Percentiles rank a stretch among this genome's conserved stretches.
phyloP scores from a whole-genome alignment of 2,329 filamentous ascomycete genomes.

The Beauveria medogensis region DNA sequence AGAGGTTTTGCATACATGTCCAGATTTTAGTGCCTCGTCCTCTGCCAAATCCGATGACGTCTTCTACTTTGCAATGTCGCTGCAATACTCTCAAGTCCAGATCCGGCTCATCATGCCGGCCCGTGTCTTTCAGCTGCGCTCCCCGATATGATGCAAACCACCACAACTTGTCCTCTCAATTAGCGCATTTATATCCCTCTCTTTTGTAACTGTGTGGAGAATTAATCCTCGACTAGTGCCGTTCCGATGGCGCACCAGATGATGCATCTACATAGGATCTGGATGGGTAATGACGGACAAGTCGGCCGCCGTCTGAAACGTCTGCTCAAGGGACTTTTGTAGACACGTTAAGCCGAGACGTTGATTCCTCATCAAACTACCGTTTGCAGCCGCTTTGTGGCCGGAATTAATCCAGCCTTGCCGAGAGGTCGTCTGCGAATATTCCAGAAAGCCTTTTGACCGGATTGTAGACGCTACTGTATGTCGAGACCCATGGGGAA shows the following conservation, averaged over 20 bases:
- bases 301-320: conserved; percentile 33
- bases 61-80: conserved; percentile 23
- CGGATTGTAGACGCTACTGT: conserved; percentile 38
- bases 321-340: conserved; percentile 30
- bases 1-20: conserved; percentile 30
- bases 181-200: conserved; percentile 32
- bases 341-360: conserved; percentile 39
- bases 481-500: conserved; percentile 40
- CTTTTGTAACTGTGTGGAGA: conserved; percentile 32
- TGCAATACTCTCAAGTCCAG: conserved; percentile 30
- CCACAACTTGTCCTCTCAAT: conserved; percentile 27
- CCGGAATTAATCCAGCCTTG: conserved; percentile 32
- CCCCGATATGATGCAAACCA: conserved; percentile 27
- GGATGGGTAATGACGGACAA: conserved; percentile 35
- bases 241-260: conserved; percentile 40
- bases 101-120: conserved; percentile 21
- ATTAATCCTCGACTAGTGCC: conserved; percentile 38
- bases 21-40: conserved; percentile 37
- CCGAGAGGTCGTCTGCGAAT: conserved; percentile 32
- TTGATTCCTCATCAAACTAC: conserved; percentile 45
- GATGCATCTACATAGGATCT: conserved; percentile 43
- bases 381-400: conserved; percentile 38
- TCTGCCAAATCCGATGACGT: conserved; percentile 28
- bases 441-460: conserved; percentile 27
- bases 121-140: conserved; percentile 16